Base-by-base conservation (phyloP, 2,329 filamentous ascomycete genomes). In the Xylariaceae sp. region DNA sequence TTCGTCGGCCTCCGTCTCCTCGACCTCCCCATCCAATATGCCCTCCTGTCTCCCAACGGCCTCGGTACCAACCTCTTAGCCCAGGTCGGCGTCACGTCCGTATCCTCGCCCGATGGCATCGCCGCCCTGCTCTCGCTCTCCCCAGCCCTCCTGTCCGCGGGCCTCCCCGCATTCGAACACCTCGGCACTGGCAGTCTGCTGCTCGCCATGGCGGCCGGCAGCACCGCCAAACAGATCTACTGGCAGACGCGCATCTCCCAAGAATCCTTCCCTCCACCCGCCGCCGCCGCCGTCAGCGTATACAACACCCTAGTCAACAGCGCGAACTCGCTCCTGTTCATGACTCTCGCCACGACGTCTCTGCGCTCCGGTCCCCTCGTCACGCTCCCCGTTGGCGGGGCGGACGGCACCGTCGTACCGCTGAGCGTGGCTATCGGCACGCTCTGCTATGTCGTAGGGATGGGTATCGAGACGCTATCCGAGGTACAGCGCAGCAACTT, bases 221-320 rank as follows among this genome's bases (percentile, higher is more conserved):
- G 66, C 30, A 64, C 68, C 18, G 43, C 72, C 19, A 82, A 82
- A 63, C 78, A 83, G 44, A 71, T 74, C 51, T 72, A 73, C 59
- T 78, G 75, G 73, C 61, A 73, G 12, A 53, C 65, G 2, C 51
- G 50, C 19, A 57, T 78, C 2, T 70, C 67, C 15, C 61, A 69
- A 35, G 76, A 81, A 49, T 66, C 72, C 11, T 73, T 82, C 60
- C 63, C 64, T 1, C 61, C 69, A 0, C 17, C 34, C 1, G 57
- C 61, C 2, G 76, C 76, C 0, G 32, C 69, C 0, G 43, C 59
- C 2, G 66, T 83, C 12, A 62, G 64, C 12, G 38, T 57, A 2
- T 78, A 75, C 65, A 83, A 84, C 58, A 68, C 69, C 0, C 28
- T 74, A 9, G 56, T 72, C 54, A 83, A 83, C 63, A 66, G 65